Base-by-base conservation (phyloP, 2,329 filamentous ascomycete species). In the Cladorrhinum sp. region DNA sequence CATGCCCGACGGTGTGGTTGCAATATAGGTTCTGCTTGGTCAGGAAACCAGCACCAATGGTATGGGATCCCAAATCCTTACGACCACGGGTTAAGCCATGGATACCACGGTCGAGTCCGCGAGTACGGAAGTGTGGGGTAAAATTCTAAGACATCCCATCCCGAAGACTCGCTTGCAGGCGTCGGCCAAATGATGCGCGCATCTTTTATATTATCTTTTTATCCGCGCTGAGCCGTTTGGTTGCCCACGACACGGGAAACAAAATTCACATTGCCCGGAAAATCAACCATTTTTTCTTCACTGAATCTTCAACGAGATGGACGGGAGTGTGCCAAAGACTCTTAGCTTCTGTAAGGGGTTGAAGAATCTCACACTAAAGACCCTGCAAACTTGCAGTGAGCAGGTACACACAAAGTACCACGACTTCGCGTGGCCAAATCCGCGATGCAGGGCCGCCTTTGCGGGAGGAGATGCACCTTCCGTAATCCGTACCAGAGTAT, bases 81-180 rank as follows among this genome's bases (percentile, higher is more conserved):
- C 38, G 13, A 27, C 20, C 20, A 56, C 50, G 50, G 27, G 55
- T 54, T 62, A 58, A 61, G 57, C 45, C 58, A 57, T 60, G 64
- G 61, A 63, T 64, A 60, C 63, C 61, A 45, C 41, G 53, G 38
- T 45, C 22, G 50, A 60, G 55, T 13, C 59, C 59, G 59, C 59
- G 52, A 62, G 55, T 23, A 20, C 57, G 58, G 58, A 57, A 64
- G 41, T 67, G 65, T 67, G 65, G 65, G 65, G 65, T 67, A 65
- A 64, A 10, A 60, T 59, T 60, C 55, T 24, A 52, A 61, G 58
- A 59, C 57, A 58, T 49, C 53, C 50, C 51, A 57, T 50, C 23
- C 55, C 48, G 38, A 56, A 23, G 49, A 38, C 52, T 52, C 55
- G 50, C 50, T 51, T 58, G 50, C 45, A 45, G 49, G 54, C 58